Evolutionary conservation across 192 early-diverging fungal species (phyloP).

Genomic region (Cladochytrium replicatum): DNA sequence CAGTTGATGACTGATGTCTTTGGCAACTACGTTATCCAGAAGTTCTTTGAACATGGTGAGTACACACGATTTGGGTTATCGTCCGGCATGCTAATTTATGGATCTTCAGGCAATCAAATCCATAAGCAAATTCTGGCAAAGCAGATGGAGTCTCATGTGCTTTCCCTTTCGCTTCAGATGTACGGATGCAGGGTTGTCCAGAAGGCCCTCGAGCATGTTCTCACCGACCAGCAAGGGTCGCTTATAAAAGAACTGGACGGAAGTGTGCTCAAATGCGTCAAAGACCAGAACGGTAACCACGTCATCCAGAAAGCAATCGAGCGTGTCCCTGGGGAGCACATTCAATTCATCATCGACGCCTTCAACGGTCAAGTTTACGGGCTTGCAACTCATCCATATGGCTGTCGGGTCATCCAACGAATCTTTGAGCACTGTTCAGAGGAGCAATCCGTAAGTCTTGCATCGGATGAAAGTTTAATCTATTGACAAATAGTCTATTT

Average conservation of each 20-base stretch:
- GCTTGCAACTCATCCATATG: constrained; percentile 96
- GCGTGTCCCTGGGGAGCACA: constrained; percentile 83
- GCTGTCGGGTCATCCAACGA: constrained; percentile 96
- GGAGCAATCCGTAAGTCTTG: constrained; percentile 55
- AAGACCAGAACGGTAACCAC: constrained; percentile 99
- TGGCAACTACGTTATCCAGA: constrained; percentile 99
- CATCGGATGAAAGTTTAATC: too few relatives aligned
- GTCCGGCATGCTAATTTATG: too few relatives aligned
- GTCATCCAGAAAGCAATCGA: constrained; percentile 99
- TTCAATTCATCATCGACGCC: constrained; percentile 93
- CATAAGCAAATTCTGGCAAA: constrained; percentile 89
- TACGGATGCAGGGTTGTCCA: constrained; percentile 99
- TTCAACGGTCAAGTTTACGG: constrained; percentile 95
- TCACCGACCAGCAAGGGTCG: constrained; percentile 79
- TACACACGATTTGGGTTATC: too few relatives aligned
- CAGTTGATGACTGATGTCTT: constrained; percentile 99
- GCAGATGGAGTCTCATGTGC: constrained; percentile 93
- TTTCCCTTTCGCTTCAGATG: constrained; percentile 94
- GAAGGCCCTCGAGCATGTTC: constrained; percentile 92
- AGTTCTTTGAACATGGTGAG: constrained; percentile 95
- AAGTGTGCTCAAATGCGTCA: constrained; percentile 95
- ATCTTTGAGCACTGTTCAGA: constrained; percentile 99
- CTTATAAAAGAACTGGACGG: constrained; percentile 90
- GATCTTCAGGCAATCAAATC: constrained; percentile 53
- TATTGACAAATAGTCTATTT: too few relatives aligned